Evolutionary conservation across 306 rosid species (phyloP).

Genomic region (Pyrus pyrifolia): DNA sequence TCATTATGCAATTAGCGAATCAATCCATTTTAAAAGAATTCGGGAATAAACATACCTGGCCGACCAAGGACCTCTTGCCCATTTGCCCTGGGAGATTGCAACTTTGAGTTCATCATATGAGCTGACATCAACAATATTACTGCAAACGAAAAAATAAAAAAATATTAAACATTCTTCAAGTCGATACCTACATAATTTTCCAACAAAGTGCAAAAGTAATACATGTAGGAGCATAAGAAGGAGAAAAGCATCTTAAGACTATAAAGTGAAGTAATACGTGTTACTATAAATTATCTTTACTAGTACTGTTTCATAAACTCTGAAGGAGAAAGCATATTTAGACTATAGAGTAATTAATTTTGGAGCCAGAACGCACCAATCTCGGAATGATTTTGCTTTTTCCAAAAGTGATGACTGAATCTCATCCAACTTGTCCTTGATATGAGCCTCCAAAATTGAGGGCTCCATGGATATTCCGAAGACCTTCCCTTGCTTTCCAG

Average conservation of each 20-base stretch:
- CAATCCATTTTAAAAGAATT: background rate
- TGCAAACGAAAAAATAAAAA: slow-evolving; percentile 23
- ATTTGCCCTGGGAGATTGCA: slow-evolving; percentile 82
- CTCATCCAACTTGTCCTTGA: slow-evolving; percentile 76
- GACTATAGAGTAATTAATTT: background rate
- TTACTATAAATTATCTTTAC: background rate
- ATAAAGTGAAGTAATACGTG: no score
- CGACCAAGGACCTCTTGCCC: slow-evolving; percentile 99
- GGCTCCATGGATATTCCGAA: slow-evolving; percentile 94
- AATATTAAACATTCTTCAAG: no score
- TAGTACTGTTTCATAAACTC: background rate
- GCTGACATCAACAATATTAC: slow-evolving; percentile 82
- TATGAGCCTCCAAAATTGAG: slow-evolving; percentile 54
- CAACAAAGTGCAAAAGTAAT: background rate
- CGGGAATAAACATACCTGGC: slow-evolving; percentile 56
- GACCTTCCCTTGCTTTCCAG: slow-evolving; percentile 92
- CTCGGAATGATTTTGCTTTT: slow-evolving; percentile 72
- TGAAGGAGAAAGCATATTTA: background rate
- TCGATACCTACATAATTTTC: background rate
- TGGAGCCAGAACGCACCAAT: slow-evolving; percentile 47
- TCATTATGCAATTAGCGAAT: background rate
- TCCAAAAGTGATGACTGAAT: slow-evolving; percentile 72
- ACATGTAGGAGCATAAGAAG: background rate
- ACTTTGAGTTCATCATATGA: slow-evolving; percentile 85
- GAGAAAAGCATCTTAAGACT: background rate